Evolutionary conservation across 1,284 basidiomycete genomes (phyloP).

Genomic region (Trichosporon coremiiforme): DNA sequence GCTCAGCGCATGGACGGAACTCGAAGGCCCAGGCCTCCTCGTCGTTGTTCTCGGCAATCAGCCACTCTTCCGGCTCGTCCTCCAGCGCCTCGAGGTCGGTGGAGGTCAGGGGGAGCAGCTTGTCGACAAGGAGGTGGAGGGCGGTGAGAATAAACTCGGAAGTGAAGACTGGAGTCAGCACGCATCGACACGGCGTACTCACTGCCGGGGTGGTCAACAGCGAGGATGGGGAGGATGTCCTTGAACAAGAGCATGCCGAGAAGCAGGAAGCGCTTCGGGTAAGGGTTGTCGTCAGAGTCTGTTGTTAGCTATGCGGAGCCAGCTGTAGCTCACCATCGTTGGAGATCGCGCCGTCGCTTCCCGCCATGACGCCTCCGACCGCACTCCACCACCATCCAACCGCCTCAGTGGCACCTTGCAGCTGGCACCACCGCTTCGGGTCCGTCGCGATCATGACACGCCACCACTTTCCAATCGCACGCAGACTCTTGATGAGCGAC

Average conservation of each 20-base stretch:
- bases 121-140: slow-evolving; percentile 73
- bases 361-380: slow-evolving; percentile 52
- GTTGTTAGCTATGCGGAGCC: not conserved
- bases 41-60: slow-evolving; percentile 72
- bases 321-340: slow-evolving; percentile 49
- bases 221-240: slow-evolving; percentile 60
- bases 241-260: slow-evolving; percentile 87
- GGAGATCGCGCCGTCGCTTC: slow-evolving; percentile 49
- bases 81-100: slow-evolving; percentile 76
- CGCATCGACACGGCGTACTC: slow-evolving; percentile 22
- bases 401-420: slow-evolving; percentile 47
- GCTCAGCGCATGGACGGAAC: slow-evolving; percentile 80
- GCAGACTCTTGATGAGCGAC: slow-evolving; percentile 50
- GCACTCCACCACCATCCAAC: slow-evolving; percentile 58
- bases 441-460: slow-evolving; percentile 52
- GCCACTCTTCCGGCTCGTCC: slow-evolving; percentile 86
- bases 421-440: slow-evolving; percentile 52
- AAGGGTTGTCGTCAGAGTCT: slow-evolving; percentile 46
- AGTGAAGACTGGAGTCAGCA: slow-evolving; percentile 64
- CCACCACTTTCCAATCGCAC: slow-evolving; percentile 56
- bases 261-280: slow-evolving; percentile 67
- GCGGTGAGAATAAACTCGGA: slow-evolving; percentile 75
- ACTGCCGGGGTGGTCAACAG: slow-evolving; percentile 51
- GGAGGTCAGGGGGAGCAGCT: slow-evolving; percentile 77
- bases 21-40: slow-evolving; percentile 89